Evolutionary conservation across 257 asterid species (phyloP).

Genomic region (Ehretia macrophylla): DNA sequence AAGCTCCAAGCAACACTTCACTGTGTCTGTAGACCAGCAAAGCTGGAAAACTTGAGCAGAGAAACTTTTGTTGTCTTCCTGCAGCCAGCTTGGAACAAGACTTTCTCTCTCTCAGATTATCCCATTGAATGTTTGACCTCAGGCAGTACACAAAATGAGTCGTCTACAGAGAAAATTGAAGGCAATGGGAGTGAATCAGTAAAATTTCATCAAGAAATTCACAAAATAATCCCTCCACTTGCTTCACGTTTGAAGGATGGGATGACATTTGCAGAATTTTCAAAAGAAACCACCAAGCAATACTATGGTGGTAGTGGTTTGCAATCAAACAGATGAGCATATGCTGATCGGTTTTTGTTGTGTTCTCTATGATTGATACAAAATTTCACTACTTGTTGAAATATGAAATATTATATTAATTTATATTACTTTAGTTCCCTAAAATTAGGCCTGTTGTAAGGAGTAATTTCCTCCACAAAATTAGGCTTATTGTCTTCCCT

Average conservation of each 20-base stretch:
- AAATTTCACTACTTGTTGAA: no score
- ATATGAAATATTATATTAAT: no score
- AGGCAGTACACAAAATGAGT: conserved; percentile 15
- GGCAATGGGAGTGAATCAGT: conserved; percentile 13
- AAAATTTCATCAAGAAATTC: conserved; percentile 32
- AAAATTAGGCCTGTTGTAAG: no score
- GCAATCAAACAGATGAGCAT: conserved; percentile 61
- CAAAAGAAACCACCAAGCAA: conserved; percentile 73
- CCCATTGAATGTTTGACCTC: conserved; percentile 32
- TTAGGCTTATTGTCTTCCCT: no score
- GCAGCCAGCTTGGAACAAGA: conserved; percentile 85
- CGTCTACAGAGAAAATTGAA: conserved; percentile 10
- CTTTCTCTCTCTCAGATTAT: conserved; percentile 54
- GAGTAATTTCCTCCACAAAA: no score
- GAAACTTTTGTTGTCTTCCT: conserved; percentile 79
- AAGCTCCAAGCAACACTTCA: conserved; percentile 84
- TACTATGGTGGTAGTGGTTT: conserved; percentile 77
- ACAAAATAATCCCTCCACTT: conserved; percentile 60
- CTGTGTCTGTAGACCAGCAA: conserved; percentile 53
- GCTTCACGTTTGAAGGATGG: conserved; percentile 59
- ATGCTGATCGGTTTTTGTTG: conserved; percentile 10
- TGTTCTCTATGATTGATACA: not conserved
- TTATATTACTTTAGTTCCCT: no score
- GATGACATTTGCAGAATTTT: conserved; percentile 87
- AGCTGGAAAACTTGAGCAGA: conserved; percentile 59